Evolutionary conservation across 768 basidiomycete genomes (phyloP).

Genomic region (Lentinus tigrinus): DNA sequence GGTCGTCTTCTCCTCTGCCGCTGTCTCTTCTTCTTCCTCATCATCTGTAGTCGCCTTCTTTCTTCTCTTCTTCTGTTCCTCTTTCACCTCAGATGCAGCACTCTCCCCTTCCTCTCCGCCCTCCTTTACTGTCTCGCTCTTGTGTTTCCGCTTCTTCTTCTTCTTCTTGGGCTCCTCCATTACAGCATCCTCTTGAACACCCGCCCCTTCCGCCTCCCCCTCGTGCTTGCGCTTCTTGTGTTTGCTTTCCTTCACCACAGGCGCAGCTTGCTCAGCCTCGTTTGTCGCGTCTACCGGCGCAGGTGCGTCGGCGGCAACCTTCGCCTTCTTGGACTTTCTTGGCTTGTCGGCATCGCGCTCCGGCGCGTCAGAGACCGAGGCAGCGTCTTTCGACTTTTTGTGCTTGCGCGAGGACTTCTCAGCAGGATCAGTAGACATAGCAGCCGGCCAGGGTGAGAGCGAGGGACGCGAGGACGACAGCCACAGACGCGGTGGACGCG

Average conservation of each 20-base stretch:
- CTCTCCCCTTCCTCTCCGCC: conserved; percentile 5
- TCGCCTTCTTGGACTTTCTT: conserved; percentile 5
- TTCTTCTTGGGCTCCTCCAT: conserved; percentile 9
- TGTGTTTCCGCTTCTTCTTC: conserved; percentile 25
- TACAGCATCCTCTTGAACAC: background rate
- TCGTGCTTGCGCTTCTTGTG: conserved; percentile 13
- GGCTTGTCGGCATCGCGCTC: background rate
- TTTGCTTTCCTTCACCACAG: conserved; percentile 19
- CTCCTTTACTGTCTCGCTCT: conserved; percentile 1
- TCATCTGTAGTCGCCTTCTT: background rate
- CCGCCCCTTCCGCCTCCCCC: conserved; percentile 12
- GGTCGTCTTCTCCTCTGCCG: background rate
- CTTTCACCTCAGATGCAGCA: background rate
- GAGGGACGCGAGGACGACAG: background rate
- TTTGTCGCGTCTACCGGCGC: background rate
- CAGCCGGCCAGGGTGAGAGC: background rate
- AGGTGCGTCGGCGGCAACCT: background rate
- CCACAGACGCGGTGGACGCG: conserved; percentile 13
- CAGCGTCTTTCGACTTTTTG: conserved; percentile 4
- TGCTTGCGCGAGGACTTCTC: conserved; percentile 15
- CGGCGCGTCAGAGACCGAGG: background rate
- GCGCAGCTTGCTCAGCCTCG: background rate
- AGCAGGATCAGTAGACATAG: background rate
- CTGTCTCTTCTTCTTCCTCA: background rate
- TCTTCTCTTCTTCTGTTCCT: conserved; percentile 11